Base-by-base conservation (phyloP, 2,329 filamentous ascomycete genomes). In the Rhynchosporium secalis region DNA sequence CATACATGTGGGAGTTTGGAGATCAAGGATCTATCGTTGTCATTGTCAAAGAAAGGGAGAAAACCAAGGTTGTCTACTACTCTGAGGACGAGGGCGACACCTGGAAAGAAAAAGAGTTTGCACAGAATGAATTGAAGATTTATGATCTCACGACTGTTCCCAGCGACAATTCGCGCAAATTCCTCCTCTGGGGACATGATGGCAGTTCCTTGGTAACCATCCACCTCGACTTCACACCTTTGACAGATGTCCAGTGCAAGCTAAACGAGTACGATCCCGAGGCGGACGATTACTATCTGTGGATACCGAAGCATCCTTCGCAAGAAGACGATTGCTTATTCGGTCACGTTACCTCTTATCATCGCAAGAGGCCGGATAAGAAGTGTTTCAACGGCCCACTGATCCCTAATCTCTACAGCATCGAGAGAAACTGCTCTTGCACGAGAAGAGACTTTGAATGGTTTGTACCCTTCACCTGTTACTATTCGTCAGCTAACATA, bases 11-110 rank as follows among this genome's bases (percentile, higher is more conserved):
- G 92, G 91, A 96, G 72, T 96, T 92, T 74, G 96, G 95, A 62
- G 96, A 99, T 71, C 92, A 96, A 75, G 95, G 95, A 33, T 95
- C 92, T 5, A 89, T 98, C 70, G 86, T 98, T 65, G 91, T 96
- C 47, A 88, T 99, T 55, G 92, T 94, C 28, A 85, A 89, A 72
- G 86, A 92, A 62, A 81, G 83, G 13, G 83, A 82, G 58, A 81
- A 85, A 57, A 92, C 89, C 4, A 88, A 90, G 58, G 78, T 79
- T 1, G 77, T 96, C 46, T 86, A 85, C 62, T 97, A 95, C 77
- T 89, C 91, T 15, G 79, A 87, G 10, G 89, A 99, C 72, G 89
- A 94, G 72, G 95, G 96, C 65, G 78, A 84, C 48, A 89, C 80
- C 1, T 99, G 95, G 95, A 77, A 79, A 26, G 83, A 91, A 57